Evolutionary conservation across 1,139 yeast species (phyloP).

Genomic region (Hyphopichia wangnamkhiaoensis): DNA sequence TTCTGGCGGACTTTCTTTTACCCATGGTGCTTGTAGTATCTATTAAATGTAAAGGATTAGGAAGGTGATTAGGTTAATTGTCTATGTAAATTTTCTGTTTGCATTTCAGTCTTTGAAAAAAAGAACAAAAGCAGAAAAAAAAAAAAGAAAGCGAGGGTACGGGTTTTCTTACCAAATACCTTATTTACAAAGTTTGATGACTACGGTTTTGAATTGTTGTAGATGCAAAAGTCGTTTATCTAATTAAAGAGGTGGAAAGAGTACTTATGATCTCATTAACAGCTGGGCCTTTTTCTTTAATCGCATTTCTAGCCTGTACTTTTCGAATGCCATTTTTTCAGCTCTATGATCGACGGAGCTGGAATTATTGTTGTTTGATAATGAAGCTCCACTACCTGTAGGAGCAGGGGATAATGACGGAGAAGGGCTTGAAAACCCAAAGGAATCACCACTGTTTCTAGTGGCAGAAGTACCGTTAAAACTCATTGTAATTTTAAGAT

Average conservation of each 20-base stretch:
- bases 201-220: too few species aligned
- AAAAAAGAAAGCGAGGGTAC: too few species aligned
- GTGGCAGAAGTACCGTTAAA: slow-evolving; percentile 17
- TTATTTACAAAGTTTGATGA: too few species aligned
- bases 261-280: slow-evolving; percentile 20
- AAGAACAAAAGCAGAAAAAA: too few species aligned
- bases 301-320: slow-evolving; percentile 43
- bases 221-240: too few species aligned
- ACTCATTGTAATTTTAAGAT: slow-evolving; percentile 35
- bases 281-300: slow-evolving; percentile 46
- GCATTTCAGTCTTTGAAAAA: background rate
- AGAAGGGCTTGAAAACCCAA: slow-evolving; percentile 1
- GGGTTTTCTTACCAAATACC: too few species aligned
- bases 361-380: slow-evolving; percentile 1
- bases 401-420: slow-evolving; percentile 10
- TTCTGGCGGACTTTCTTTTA: slow-evolving; percentile 85
- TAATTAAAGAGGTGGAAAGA: background rate
- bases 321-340: slow-evolving; percentile 45
- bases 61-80: background rate
- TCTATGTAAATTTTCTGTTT: background rate
- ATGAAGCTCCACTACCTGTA: background rate
- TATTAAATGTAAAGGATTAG: background rate
- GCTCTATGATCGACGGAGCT: slow-evolving; percentile 18
- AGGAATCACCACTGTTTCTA: slow-evolving; percentile 19
- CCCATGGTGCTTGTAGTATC: slow-evolving; percentile 49